Conservation (phyloP, 2,329 filamentous ascomycete genomes). For the Alternaria novae-zelandiae region DNA sequence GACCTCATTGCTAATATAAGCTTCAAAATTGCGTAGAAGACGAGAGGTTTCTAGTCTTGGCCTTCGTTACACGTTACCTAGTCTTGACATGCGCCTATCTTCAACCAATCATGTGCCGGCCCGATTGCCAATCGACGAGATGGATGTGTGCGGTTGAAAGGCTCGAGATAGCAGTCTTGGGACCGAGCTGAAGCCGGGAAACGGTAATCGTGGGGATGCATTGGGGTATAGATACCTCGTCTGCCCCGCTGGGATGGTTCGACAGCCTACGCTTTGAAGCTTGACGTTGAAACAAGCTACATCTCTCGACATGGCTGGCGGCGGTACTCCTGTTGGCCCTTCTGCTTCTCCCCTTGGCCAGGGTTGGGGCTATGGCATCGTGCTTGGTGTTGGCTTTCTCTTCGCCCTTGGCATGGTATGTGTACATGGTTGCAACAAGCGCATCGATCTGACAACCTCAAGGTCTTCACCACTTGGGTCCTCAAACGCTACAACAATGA, state of each 20-base stretch:
- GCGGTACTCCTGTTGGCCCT: slow-evolving; percentile 32
- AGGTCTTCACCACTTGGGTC: slow-evolving; percentile 39
- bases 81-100: slow-evolving; percentile 24
- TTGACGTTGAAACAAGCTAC: slow-evolving; percentile 11
- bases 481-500: slow-evolving; percentile 42
- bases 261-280: neutral
- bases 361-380: slow-evolving; percentile 43
- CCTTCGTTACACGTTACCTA: slow-evolving; percentile 4
- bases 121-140: neutral
- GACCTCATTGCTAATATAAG: slow-evolving; percentile 13
- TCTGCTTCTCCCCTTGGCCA: slow-evolving; percentile 34
- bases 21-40: slow-evolving; percentile 3
- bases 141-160: slow-evolving; percentile 4
- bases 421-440: neutral
- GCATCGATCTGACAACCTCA: neutral
- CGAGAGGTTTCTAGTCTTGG: slow-evolving; percentile 12
- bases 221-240: slow-evolving; percentile 27
- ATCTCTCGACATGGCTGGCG: slow-evolving; percentile 29
- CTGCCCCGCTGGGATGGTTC: slow-evolving; percentile 3
- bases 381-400: slow-evolving; percentile 40
- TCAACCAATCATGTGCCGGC: slow-evolving; percentile 21
- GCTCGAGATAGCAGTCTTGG: slow-evolving; percentile 22
- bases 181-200: neutral
- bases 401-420: slow-evolving; percentile 39
- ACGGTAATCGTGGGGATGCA: neutral